Evolutionary conservation across 169 alveolate genomes (phyloP).

Genomic region (Toxoplasma gondii): DNA sequence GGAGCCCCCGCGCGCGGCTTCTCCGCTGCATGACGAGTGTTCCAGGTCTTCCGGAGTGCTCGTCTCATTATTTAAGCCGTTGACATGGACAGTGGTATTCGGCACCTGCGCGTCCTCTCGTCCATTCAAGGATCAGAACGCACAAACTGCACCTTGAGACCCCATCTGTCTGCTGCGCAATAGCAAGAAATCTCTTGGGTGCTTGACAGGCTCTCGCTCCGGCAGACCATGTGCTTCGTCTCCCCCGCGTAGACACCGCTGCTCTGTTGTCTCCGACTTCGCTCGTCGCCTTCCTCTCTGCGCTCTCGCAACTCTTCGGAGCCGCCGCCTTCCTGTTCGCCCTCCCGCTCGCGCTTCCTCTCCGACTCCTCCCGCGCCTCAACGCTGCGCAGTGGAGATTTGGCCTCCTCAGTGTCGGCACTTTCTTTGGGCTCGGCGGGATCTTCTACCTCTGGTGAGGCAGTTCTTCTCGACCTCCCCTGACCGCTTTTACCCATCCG

Average conservation of each 20-base stretch:
- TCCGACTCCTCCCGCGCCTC: slow-evolving; percentile 39
- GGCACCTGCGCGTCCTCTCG: no score
- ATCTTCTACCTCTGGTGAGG: slow-evolving; percentile 60
- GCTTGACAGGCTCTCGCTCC: background rate
- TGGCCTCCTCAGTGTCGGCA: slow-evolving; percentile 46
- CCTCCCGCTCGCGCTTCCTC: slow-evolving; percentile 47
- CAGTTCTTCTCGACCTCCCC: background rate
- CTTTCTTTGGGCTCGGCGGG: slow-evolving; percentile 38
- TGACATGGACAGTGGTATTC: no score
- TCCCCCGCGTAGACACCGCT: background rate
- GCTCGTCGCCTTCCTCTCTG: background rate
- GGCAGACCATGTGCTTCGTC: background rate
- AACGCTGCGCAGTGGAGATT: slow-evolving; percentile 42
- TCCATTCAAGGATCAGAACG: no score
- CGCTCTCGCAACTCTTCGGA: background rate
- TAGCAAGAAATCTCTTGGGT: no score
- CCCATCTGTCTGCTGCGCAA: no score
- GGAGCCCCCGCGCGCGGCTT: no score
- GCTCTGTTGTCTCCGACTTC: background rate
- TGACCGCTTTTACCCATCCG: background rate
- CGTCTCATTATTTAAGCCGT: no score
- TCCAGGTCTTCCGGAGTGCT: no score
- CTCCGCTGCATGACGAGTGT: no score
- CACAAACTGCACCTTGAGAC: no score
- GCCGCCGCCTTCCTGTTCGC: background rate